Percentiles rank a stretch among this genome's conserved stretches.
Conservation (phyloP, 2,329 filamentous ascomycete species). For the Curvularia hawaiiensis region DNA sequence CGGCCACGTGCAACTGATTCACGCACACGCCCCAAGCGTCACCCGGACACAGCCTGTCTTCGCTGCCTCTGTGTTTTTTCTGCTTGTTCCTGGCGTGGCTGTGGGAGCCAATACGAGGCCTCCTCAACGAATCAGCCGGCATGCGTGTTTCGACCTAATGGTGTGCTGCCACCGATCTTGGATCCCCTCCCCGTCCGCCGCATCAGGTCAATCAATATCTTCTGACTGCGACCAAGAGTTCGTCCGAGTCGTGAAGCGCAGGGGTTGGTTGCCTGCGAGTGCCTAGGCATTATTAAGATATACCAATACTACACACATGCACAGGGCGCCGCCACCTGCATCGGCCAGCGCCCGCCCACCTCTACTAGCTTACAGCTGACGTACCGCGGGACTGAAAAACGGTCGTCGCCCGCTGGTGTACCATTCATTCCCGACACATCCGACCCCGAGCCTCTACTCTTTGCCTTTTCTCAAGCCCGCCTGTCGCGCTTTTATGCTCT, state of each 20-base stretch:
- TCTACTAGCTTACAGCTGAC: slow-evolving; percentile 29
- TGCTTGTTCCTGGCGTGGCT: slow-evolving; percentile 17
- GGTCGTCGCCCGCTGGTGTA: slow-evolving; percentile 29
- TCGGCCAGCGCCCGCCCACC: not conserved
- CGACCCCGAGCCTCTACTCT: slow-evolving; percentile 13
- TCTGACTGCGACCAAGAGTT: slow-evolving; percentile 12
- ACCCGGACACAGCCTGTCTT: not conserved
- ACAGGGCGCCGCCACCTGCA: slow-evolving; percentile 23
- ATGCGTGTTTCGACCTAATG: slow-evolving; percentile 2
- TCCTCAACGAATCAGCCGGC: slow-evolving; percentile 1
- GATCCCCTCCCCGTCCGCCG: slow-evolving; percentile 5
- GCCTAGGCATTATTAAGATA: slow-evolving; percentile 33
- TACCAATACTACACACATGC: slow-evolving; percentile 16
- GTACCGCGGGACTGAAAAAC: slow-evolving; percentile 28
- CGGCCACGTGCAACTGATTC: slow-evolving; percentile 11
- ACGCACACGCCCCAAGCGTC: slow-evolving; percentile 4
- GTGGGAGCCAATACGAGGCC: not conserved
- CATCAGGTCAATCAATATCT: slow-evolving; percentile 17
- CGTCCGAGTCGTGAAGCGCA: slow-evolving; percentile 12
- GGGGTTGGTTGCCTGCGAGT: slow-evolving; percentile 19
- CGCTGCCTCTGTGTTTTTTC: slow-evolving; percentile 4
- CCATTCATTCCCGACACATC: slow-evolving; percentile 23
- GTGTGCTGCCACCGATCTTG: slow-evolving; percentile 8
- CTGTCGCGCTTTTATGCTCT: slow-evolving; percentile 18
- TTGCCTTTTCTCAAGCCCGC: slow-evolving; percentile 17